These are phyloP conservation scores for Raphanus sativus DNA, from an alignment of 345 rosid species.

Conservation along the genomic window DNA sequence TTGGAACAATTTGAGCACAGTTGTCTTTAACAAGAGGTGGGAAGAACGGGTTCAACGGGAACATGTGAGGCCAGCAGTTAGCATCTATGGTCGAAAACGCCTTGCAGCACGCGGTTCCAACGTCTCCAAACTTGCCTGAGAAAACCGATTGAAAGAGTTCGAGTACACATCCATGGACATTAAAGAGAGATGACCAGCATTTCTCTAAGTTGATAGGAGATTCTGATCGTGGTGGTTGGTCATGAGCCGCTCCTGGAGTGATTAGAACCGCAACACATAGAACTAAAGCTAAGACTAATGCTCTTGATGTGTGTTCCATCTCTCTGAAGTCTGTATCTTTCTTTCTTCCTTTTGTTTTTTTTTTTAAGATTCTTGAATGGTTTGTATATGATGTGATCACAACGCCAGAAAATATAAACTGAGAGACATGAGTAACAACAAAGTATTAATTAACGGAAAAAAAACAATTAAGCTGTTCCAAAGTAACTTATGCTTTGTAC, in stretches of 20 bases:
- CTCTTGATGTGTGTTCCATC: slow-evolving; percentile 3
- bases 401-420: background rate
- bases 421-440: background rate
- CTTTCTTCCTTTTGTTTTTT: background rate
- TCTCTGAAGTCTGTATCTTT: background rate
- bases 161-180: background rate
- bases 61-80: background rate
- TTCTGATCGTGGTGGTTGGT: background rate
- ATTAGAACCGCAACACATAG: background rate
- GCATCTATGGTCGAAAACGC: background rate
- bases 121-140: background rate
- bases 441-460: no score
- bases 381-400: background rate
- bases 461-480: background rate
- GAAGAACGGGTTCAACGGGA: background rate
- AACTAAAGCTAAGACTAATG: background rate
- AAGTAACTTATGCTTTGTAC: background rate
- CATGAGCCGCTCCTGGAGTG: slow-evolving; percentile 5
- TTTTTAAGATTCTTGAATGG: background rate
- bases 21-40: slow-evolving; percentile 5
- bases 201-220: background rate
- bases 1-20: background rate
- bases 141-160: background rate
- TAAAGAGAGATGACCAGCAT: slow-evolving; percentile 6
- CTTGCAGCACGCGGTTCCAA: background rate